Conservation (phyloP, 441 rosid species). For the Pelargonium fulgidum region DNA sequence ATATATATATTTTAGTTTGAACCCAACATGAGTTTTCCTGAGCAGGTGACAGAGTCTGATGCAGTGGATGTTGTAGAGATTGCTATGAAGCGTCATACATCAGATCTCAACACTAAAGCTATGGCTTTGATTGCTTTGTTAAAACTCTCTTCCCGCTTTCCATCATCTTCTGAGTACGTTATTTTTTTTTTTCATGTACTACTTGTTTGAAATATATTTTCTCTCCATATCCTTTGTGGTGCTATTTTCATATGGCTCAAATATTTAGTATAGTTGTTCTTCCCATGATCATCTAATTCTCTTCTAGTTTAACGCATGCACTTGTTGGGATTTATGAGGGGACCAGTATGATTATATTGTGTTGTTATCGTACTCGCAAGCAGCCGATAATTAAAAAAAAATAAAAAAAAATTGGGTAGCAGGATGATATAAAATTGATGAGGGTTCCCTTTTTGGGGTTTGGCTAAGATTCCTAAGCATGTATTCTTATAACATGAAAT, state of each 20-base stretch:
- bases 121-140: constrained; percentile 85
- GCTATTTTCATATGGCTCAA: not conserved
- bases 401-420: too few relatives aligned
- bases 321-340: not conserved
- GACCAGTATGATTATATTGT: too few relatives aligned
- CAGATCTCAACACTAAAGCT: constrained; percentile 77
- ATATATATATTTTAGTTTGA: constrained; percentile 11
- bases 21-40: constrained; percentile 28
- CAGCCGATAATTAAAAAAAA: too few relatives aligned
- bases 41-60: constrained; percentile 86
- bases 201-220: constrained; percentile 9
- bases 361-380: too few relatives aligned
- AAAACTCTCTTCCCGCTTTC: constrained; percentile 90
- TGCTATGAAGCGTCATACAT: constrained; percentile 57
- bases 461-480: constrained; percentile 4
- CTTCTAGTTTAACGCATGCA: not conserved
- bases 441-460: not conserved
- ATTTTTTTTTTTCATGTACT: constrained; percentile 16
- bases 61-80: constrained; percentile 74
- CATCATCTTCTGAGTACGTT: constrained; percentile 80
- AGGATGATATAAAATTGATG: not conserved
- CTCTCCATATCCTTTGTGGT: not conserved
- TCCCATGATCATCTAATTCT: not conserved
- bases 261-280: not conserved
- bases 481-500: constrained; percentile 12